Percentiles rank a stretch among this genome's conserved stretches.
These are phyloP conservation scores for Leccinum griseonigrum DNA, from an alignment of 1,284 basidiomycete species.

Conservation along the genomic window DNA sequence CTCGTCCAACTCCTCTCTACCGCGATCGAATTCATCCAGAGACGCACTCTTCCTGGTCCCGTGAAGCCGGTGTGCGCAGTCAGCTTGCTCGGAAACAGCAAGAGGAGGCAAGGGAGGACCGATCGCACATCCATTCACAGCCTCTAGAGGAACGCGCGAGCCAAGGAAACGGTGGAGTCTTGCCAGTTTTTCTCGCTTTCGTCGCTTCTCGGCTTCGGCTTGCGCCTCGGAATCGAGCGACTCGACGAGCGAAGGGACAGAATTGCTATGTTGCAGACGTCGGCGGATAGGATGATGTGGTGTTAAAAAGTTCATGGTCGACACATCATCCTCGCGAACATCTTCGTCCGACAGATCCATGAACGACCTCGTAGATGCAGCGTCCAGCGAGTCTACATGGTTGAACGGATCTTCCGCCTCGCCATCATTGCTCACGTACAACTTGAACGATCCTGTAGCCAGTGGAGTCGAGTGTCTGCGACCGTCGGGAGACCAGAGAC, in stretches of 20 bases:
- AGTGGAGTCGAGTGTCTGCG: constrained; percentile 55
- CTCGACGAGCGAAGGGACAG: constrained; percentile 47
- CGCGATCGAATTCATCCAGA: constrained; percentile 54
- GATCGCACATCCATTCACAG: constrained; percentile 54
- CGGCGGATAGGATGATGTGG: constrained; percentile 16
- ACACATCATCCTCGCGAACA: constrained; percentile 20
- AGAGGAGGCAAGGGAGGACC: constrained; percentile 44
- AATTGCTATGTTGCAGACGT: constrained; percentile 30
- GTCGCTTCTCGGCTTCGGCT: constrained; percentile 57
- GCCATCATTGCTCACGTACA: constrained; percentile 20
- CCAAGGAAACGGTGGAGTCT: constrained; percentile 80
- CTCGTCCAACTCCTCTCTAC: constrained; percentile 65
- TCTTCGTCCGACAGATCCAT: constrained; percentile 69
- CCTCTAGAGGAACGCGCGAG: constrained; percentile 66
- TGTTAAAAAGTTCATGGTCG: constrained; percentile 11
- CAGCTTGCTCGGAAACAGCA: constrained; percentile 22
- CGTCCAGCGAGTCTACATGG: constrained; percentile 10
- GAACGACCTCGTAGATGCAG: constrained; percentile 50
- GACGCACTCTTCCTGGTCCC: constrained; percentile 35
- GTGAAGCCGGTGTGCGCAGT: constrained; percentile 11
- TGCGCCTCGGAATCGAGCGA: constrained; percentile 49
- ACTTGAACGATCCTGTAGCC: constrained; percentile 36
- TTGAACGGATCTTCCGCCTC: constrained; percentile 7
- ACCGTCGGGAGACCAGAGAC: constrained; percentile 23
- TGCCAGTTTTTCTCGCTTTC: constrained; percentile 70